These are phyloP conservation scores for Rhodotorula toruloides DNA, from an alignment of 768 basidiomycete species.

Conservation along the genomic window DNA sequence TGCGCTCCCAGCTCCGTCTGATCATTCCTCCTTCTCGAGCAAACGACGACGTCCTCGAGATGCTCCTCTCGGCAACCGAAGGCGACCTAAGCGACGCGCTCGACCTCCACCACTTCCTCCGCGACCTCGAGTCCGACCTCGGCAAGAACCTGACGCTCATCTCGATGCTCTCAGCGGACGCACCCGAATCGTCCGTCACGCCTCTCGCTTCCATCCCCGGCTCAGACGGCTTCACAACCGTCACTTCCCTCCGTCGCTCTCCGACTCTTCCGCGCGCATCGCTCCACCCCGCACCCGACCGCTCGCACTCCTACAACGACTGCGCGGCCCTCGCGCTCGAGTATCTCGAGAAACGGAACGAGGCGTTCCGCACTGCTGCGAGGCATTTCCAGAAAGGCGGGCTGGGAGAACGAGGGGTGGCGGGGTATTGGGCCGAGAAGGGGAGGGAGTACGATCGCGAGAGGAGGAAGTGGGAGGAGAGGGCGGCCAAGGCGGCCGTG, in stretches of 20 bases:
- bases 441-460: slow-evolving; percentile 44
- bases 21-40: background rate
- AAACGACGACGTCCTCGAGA: slow-evolving; percentile 20
- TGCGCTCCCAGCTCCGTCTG: slow-evolving; percentile 3
- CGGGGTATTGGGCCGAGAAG: slow-evolving; percentile 47
- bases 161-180: slow-evolving; percentile 15
- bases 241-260: background rate
- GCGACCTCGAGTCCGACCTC: slow-evolving; percentile 9
- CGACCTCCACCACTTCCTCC: slow-evolving; percentile 35
- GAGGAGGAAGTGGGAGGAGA: slow-evolving; percentile 46
- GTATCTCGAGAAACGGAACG: slow-evolving; percentile 44
- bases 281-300: background rate
- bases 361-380: slow-evolving; percentile 46
- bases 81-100: slow-evolving; percentile 40
- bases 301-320: slow-evolving; percentile 32
- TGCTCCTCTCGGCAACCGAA: slow-evolving; percentile 32
- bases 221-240: background rate
- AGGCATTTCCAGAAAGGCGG: slow-evolving; percentile 42
- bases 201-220: background rate
- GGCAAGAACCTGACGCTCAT: slow-evolving; percentile 28
- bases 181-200: background rate
- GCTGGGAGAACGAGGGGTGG: slow-evolving; percentile 41
- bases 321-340: slow-evolving; percentile 43
- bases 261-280: background rate
- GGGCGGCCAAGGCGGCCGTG: slow-evolving; percentile 46